Evolutionary conservation across 129 eudicot genomes (phyloP).

Genomic region (Smallanthus sonchifolius): DNA sequence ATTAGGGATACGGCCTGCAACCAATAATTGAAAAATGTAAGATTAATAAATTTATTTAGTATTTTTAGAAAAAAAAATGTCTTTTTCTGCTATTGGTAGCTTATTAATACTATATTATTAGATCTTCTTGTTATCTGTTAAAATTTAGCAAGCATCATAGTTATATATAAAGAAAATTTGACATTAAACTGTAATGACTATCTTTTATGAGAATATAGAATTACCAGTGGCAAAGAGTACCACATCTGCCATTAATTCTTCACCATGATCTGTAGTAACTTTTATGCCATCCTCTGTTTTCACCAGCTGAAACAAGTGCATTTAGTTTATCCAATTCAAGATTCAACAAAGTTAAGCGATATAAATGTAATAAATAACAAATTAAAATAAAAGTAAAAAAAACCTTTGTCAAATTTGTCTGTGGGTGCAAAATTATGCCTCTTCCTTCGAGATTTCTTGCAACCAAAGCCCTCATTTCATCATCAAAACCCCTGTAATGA

Average conservation of each 20-base stretch:
- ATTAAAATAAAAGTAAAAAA: neutral
- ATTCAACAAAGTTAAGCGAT: neutral
- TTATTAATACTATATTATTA: no score
- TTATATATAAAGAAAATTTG: neutral
- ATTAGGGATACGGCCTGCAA: slow-evolving; percentile 81
- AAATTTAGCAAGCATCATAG: neutral
- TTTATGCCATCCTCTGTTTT: slow-evolving; percentile 80
- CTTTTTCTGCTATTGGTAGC: no score
- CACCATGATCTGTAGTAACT: slow-evolving; percentile 89
- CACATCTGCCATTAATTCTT: slow-evolving; percentile 87
- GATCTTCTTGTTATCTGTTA: no score
- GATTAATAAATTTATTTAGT: neutral
- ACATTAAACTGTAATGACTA: neutral
- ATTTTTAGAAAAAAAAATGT: neutral
- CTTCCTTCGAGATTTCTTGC: slow-evolving; percentile 98
- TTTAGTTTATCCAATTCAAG: neutral
- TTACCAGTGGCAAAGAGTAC: slow-evolving; percentile 98
- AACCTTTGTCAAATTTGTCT: slow-evolving; percentile 68
- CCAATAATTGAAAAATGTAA: slow-evolving; percentile 23
- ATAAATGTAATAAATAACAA: neutral
- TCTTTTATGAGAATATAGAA: slow-evolving; percentile 5
- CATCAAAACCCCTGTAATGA: slow-evolving; percentile 89
- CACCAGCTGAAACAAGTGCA: slow-evolving; percentile 54
- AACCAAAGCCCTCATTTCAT: slow-evolving; percentile 93
- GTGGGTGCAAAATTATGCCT: slow-evolving; percentile 78